A percentile compares a stretch with the other conserved stretches of the same genome.
Conservation (phyloP, 2,329 filamentous ascomycete genomes). For the Ophiocordyceps polyrhachis-furcata region DNA sequence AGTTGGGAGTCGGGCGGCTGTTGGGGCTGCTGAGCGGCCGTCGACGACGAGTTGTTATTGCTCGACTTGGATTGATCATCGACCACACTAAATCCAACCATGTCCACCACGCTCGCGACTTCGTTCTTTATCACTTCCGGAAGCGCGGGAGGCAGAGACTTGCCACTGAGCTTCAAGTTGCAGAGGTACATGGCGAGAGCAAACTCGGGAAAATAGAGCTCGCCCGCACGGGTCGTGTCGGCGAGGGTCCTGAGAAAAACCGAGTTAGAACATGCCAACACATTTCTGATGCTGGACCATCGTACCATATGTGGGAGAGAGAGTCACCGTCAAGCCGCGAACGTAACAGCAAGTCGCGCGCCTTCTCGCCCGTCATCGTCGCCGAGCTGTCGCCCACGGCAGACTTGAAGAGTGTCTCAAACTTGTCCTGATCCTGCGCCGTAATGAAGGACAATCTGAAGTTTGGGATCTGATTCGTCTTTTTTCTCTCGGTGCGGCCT, state of each 20-base stretch:
- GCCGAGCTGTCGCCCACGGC: constrained; percentile 70
- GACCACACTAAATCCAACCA: constrained; percentile 83
- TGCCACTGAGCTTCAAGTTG: constrained; percentile 80
- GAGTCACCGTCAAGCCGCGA: constrained; percentile 77
- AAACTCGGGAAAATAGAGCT: constrained; percentile 94
- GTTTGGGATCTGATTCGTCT: constrained; percentile 67
- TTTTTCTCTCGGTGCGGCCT: constrained; percentile 30
- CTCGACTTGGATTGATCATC: constrained; percentile 48
- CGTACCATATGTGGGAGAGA: constrained; percentile 80
- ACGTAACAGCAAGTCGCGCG: constrained; percentile 69
- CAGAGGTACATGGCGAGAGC: constrained; percentile 97
- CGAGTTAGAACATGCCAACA: constrained; percentile 3
- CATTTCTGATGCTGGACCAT: background rate
- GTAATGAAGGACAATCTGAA: constrained; percentile 94
- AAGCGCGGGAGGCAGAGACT: constrained; percentile 52
- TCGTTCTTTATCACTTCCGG: constrained; percentile 87
- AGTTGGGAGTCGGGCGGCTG: constrained; percentile 54
- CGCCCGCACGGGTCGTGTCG: constrained; percentile 90
- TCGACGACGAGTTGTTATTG: constrained; percentile 30
- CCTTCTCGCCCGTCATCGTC: constrained; percentile 83
- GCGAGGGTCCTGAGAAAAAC: constrained; percentile 51
- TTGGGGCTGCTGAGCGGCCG: constrained; percentile 48
- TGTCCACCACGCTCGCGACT: constrained; percentile 98
- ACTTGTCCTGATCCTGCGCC: constrained; percentile 84
- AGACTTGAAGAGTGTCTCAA: constrained; percentile 94